Base-by-base conservation (phyloP, 2,329 filamentous ascomycete species). In the Fusarium redolens region DNA sequence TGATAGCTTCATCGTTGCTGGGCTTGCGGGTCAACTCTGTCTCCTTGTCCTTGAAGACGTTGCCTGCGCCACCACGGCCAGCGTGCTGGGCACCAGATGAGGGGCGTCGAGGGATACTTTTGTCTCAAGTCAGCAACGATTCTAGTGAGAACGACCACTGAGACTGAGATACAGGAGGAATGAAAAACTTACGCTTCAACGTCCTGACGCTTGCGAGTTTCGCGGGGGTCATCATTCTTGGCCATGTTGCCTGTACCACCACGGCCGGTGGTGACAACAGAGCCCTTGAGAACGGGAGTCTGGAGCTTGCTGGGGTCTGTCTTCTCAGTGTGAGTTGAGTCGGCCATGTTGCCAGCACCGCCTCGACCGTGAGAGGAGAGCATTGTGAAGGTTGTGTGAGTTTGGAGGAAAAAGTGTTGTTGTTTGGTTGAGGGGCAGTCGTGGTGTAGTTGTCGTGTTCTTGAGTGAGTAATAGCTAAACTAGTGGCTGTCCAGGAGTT, bases 231-330 rank as follows among this genome's bases (percentile, higher is more conserved):
- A 71, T 90, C 90, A 79, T 92, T 91, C 75, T 84, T 85, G 52
- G 92, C 91, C 92, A 97, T 97, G 85, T 97, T 97, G 68, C 95
- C 95, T 8, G 89, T 91, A 69, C 95, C 95, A 62, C 95, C 95
- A 57, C 95, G 93, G 63, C 95, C 95, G 6, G 95, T 98, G 25
- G 95, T 97, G 79, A 96, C 95, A 73, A 93, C 86, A n/a, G 92
- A 85, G 51, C 89, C 89, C 84, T 97, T 97, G 79, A 98, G 89
- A 17, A 90, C 92, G 2, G 95, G 95, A 3, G 95, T 97, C 77
- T 92, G 85, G 71, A 97, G 90, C 78, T 96, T 93, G 65, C 88
- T 83, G 48, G 90, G 83, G 35, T 85, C 82, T 48, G 90, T 75
- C 72, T 89, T 84, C 56, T 90, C 84, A 18, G 85, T 85, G 70